A percentile compares a stretch with the other conserved stretches of the same genome.
Evolutionary conservation across 1,284 basidiomycete genomes (phyloP).

Genomic region (Ustilago nuda): DNA sequence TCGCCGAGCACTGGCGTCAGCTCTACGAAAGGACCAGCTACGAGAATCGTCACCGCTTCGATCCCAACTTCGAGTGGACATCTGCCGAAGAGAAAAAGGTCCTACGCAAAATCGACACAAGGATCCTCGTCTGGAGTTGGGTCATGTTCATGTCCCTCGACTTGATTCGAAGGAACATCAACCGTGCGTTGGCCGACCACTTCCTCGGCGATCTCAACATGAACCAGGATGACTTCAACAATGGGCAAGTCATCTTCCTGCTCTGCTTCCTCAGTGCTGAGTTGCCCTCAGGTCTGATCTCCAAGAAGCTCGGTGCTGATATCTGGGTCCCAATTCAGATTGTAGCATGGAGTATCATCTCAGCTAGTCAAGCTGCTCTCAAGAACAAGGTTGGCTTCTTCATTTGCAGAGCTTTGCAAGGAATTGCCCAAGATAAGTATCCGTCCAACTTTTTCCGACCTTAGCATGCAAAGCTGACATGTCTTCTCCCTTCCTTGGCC

Average conservation of each 20-base stretch:
- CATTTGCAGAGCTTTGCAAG: slow-evolving; percentile 32
- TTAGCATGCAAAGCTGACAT: background rate
- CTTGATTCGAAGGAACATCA: slow-evolving; percentile 52
- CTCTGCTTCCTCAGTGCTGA: slow-evolving; percentile 52
- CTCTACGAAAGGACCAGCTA: slow-evolving; percentile 42
- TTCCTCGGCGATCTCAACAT: slow-evolving; percentile 54
- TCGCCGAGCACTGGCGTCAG: slow-evolving; percentile 40
- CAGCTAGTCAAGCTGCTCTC: slow-evolving; percentile 34
- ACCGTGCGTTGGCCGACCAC: slow-evolving; percentile 45
- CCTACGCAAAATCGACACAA: slow-evolving; percentile 25
- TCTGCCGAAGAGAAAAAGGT: slow-evolving; percentile 22
- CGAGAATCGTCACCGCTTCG: slow-evolving; percentile 45
- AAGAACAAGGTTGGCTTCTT: slow-evolving; percentile 44
- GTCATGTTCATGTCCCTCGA: slow-evolving; percentile 50
- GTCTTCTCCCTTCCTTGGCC: background rate
- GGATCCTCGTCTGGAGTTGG: slow-evolving; percentile 35
- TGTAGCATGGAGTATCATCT: slow-evolving; percentile 42
- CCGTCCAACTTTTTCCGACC: background rate
- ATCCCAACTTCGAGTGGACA: slow-evolving; percentile 41
- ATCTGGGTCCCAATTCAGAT: slow-evolving; percentile 58
- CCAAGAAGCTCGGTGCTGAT: slow-evolving; percentile 58
- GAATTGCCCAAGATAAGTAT: slow-evolving; percentile 71
- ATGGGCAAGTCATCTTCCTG: slow-evolving; percentile 49
- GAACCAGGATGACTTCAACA: slow-evolving; percentile 61
- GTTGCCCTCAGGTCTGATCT: slow-evolving; percentile 54